Evolutionary conservation across 768 basidiomycete species (phyloP).

Genomic region (Boletus fagicola): DNA sequence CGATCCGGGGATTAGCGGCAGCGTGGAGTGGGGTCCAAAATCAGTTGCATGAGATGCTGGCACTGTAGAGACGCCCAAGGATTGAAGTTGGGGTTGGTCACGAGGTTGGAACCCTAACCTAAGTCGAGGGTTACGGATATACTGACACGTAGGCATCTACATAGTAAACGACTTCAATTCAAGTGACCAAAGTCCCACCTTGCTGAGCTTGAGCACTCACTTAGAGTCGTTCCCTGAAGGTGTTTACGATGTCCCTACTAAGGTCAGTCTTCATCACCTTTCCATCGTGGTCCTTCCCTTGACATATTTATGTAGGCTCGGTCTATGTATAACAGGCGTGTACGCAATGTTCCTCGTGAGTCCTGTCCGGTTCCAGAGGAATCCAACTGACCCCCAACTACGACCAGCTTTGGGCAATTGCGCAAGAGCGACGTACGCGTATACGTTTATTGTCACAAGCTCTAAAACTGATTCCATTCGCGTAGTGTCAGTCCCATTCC

Average conservation of each 20-base stretch:
- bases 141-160: constrained; percentile 26
- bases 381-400: constrained; percentile 4
- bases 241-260: constrained; percentile 26
- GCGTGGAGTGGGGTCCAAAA: not conserved
- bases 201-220: not conserved
- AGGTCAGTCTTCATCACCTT: constrained; percentile 14
- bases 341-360: constrained; percentile 90
- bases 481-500: constrained; percentile 82
- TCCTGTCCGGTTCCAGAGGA: not conserved
- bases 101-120: constrained; percentile 15
- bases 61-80: not conserved
- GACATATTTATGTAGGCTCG: constrained; percentile 45
- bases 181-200: not conserved
- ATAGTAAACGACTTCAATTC: not conserved
- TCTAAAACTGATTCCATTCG: not conserved
- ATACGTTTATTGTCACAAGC: not conserved
- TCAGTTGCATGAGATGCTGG: not conserved
- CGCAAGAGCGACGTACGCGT: constrained; percentile 85
- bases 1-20: not conserved
- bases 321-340: constrained; percentile 79
- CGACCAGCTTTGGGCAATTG: constrained; percentile 80
- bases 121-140: constrained; percentile 16
- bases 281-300: not conserved
- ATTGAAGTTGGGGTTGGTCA: not conserved
- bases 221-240: not conserved